Evolutionary conservation across 139 green algal species (phyloP).

Genomic region (Chlorella sorokiniana): DNA sequence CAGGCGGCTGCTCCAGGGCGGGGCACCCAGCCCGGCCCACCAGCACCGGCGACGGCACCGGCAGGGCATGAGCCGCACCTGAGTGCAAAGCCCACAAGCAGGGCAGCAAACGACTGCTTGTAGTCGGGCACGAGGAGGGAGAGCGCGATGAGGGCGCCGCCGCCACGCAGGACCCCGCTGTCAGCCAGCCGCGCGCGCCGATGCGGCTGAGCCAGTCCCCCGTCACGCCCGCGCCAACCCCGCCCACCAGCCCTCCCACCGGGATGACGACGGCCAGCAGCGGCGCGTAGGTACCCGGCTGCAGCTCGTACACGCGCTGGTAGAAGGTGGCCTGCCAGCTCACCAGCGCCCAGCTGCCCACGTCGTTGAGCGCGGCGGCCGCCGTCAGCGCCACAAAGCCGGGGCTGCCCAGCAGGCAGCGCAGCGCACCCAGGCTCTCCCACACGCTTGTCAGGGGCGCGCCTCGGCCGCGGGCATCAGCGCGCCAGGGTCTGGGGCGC

Average conservation of each 20-base stretch:
- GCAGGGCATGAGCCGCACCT: neutral
- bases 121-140: constrained; percentile 67
- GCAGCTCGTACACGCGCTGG: constrained; percentile 79
- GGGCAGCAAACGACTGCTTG: constrained; percentile 71
- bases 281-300: constrained; percentile 74
- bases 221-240: constrained; percentile 74
- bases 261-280: constrained; percentile 85
- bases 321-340: constrained; percentile 92
- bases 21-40: neutral
- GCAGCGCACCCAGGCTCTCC: constrained; percentile 23
- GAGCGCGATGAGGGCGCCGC: constrained; percentile 71
- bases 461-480: constrained; percentile 1
- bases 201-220: constrained; percentile 73
- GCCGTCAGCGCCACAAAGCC: constrained; percentile 72
- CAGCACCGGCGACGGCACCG: neutral
- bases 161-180: constrained; percentile 64
- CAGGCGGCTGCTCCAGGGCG: neutral
- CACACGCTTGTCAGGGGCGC: neutral
- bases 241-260: constrained; percentile 84
- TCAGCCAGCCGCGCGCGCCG: constrained; percentile 65
- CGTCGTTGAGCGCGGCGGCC: constrained; percentile 85
- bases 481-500: neutral
- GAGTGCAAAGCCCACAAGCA: constrained; percentile 57
- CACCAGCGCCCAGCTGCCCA: constrained; percentile 87
- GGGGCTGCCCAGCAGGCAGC: constrained; percentile 46